Conservation (phyloP, 805 yeast genomes). For the Vanderwaltozyma verrucispora region DNA sequence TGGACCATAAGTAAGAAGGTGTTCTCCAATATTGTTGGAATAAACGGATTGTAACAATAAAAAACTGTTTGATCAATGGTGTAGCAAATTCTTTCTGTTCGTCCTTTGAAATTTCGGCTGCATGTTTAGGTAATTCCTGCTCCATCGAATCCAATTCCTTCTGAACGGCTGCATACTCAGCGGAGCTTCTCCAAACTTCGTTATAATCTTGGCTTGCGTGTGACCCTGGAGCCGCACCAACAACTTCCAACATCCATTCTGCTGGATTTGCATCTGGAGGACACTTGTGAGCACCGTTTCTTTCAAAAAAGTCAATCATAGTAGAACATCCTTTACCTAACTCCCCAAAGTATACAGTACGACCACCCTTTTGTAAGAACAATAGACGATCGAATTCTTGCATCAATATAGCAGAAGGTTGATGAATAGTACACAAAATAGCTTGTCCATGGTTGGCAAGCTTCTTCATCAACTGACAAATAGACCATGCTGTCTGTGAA, state of each 20-base stretch:
- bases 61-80: conserved; percentile 31
- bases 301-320: conserved; percentile 56
- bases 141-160: conserved; percentile 58
- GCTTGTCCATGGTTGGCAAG: conserved; percentile 54
- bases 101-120: conserved; percentile 27
- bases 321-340: conserved; percentile 45
- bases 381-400: conserved; percentile 70
- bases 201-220: conserved; percentile 62
- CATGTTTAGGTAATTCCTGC: conserved; percentile 36
- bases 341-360: conserved; percentile 68
- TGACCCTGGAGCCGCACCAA: conserved; percentile 77
- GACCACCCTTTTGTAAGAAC: conserved; percentile 60
- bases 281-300: conserved; percentile 54
- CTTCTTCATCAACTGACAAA: conserved; percentile 49
- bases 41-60: conserved; percentile 42
- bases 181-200: conserved; percentile 68
- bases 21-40: conserved; percentile 61
- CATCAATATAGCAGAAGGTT: conserved; percentile 72
- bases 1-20: conserved; percentile 52
- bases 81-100: conserved; percentile 36
- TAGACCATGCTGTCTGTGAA: conserved; percentile 60
- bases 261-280: conserved; percentile 70
- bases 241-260: conserved; percentile 86
- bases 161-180: conserved; percentile 47
- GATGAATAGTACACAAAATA: conserved; percentile 68